These are phyloP conservation scores for Cynanchum wilfordii DNA, from an alignment of 257 asterid species.

Conservation along the genomic window DNA sequence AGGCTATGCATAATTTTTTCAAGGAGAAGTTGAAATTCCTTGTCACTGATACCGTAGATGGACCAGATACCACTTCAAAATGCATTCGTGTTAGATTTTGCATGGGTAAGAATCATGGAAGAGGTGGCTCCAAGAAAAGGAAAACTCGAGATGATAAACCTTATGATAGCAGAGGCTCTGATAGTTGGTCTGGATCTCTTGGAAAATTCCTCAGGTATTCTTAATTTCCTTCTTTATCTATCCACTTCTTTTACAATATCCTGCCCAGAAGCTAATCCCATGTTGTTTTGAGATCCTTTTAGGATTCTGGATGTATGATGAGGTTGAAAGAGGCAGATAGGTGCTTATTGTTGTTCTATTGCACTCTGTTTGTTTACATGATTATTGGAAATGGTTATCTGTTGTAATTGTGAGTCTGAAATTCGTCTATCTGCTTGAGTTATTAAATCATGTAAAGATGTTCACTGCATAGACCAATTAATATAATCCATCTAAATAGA, in stretches of 20 bases:
- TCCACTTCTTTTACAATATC: slow-evolving; percentile 10
- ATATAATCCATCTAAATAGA: neutral
- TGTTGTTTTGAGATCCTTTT: neutral
- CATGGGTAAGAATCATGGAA: slow-evolving; percentile 46
- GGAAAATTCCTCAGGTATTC: slow-evolving; percentile 87
- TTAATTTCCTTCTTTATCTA: slow-evolving; percentile 6
- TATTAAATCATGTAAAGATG: neutral
- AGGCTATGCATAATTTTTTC: slow-evolving; percentile 91
- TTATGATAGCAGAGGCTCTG: slow-evolving; percentile 86
- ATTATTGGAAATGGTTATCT: neutral
- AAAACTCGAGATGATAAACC: slow-evolving; percentile 64
- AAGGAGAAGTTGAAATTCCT: slow-evolving; percentile 81
- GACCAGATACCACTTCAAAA: slow-evolving; percentile 70
- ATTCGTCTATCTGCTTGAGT: neutral
- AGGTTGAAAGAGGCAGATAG: neutral
- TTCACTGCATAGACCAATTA: neutral
- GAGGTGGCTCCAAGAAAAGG: slow-evolving; percentile 71
- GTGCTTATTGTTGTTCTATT: too few relatives aligned
- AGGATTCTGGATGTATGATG: neutral
- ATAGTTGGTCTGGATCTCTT: slow-evolving; percentile 68
- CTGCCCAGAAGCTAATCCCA: neutral
- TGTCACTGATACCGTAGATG: slow-evolving; percentile 89
- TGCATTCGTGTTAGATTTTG: slow-evolving; percentile 78
- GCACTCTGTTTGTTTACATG: neutral
- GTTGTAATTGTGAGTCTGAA: neutral